Base-by-base conservation (phyloP, 257 asterid species). In the Catharanthus roseus region DNA sequence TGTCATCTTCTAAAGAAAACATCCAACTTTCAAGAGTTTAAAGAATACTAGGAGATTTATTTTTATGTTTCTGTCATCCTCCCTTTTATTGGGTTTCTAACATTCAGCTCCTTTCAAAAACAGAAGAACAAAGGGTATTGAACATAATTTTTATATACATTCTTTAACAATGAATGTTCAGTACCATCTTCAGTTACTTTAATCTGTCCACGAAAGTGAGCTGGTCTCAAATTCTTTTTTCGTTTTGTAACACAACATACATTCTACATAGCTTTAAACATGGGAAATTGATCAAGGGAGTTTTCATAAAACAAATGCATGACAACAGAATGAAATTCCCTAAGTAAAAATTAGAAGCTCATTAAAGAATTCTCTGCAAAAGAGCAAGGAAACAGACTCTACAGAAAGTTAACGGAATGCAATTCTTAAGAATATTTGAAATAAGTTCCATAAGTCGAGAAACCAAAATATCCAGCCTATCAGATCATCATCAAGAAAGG, bases 401-500 rank as follows among this genome's bases (percentile, higher is more conserved):
- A 42, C 51, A 2, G 51, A 12, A 45, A 45, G 2, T 45, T 45
- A 26, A 28, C 34, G 26, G 41, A 41, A 63, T 6, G 18, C 7
- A 21, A 3, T 56, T 56, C 34, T 0, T 57, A 28, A 26, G 21
- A 28, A 28, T 57, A 56, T 26, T 26, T 26, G 21, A 57, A 28
- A 26, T 26, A 11, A 58, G 15, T 15, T 58, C 65, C n/a, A n/a
- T 58, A 24, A 50, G 15, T 36, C 38, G 13, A 23, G 55, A 63
- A 72, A 34, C 51, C 31, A 23, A 6, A 45, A 23, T 13, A 23
- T 10, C 12, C 6, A 23, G 66, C 34, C 7, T 23, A 15, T 55
- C 41, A 38, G 13, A 54, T 24, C 72, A 9, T 26, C 44, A 65
- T 65, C 23, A 73, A 65, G 33, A 73, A 72, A 5, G 33, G 34